Evolutionary conservation across 148 eudicot species (phyloP).

Genomic region (Cornus florida): DNA sequence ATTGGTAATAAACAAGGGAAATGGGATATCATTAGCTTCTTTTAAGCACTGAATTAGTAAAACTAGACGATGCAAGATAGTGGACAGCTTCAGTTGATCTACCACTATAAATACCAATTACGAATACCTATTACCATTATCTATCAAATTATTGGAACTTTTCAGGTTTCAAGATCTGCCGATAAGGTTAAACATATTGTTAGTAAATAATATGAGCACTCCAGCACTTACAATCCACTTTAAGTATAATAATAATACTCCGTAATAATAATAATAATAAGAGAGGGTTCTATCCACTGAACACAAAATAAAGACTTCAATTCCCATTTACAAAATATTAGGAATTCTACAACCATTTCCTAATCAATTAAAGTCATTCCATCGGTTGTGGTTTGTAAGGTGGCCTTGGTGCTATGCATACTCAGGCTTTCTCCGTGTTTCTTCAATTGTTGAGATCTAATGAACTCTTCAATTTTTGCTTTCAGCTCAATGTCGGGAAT

Average conservation of each 20-base stretch:
- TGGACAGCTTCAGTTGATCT: no score
- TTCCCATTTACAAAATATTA: constrained; percentile 11
- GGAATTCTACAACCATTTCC: not conserved
- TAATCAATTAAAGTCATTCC: constrained; percentile 46
- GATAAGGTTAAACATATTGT: not conserved
- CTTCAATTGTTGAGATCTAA: constrained; percentile 45
- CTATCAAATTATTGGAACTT: no score
- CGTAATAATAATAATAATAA: no score
- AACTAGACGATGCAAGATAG: no score
- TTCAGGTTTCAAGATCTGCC: not conserved
- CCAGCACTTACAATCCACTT: no score
- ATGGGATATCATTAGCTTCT: no score
- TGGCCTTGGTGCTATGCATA: constrained; percentile 44
- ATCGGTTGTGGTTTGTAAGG: constrained; percentile 36
- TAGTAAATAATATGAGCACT: no score
- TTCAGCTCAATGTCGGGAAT: constrained; percentile 76
- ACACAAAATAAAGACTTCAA: not conserved
- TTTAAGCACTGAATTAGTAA: no score
- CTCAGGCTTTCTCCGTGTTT: constrained; percentile 28
- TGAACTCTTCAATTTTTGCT: constrained; percentile 75
- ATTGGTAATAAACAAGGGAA: no score
- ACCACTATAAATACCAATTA: no score
- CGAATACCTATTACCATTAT: no score
- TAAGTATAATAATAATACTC: no score
- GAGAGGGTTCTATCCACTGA: not conserved